phyloP scores from a whole-genome alignment of 768 basidiomycete genomes.

The Agrocybe praecox region DNA sequence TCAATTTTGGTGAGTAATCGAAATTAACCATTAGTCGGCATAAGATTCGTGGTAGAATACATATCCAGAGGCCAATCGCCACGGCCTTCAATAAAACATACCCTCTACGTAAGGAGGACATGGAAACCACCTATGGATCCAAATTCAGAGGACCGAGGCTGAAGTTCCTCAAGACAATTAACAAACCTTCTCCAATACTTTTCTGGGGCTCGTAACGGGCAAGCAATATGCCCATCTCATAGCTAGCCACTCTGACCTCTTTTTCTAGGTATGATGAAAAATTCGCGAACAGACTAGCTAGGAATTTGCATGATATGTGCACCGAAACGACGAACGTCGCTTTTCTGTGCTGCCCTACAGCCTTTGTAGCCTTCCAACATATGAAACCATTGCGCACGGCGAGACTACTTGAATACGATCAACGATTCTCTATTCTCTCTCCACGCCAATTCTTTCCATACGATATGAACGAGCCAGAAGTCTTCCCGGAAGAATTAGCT shows the following conservation, averaged over 20 bases:
- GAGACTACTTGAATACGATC: slow-evolving; percentile 42
- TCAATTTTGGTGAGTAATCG: slow-evolving; percentile 47
- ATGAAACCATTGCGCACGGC: slow-evolving; percentile 32
- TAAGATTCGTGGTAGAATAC: no score
- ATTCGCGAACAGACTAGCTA: slow-evolving; percentile 40
- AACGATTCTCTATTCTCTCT: slow-evolving; percentile 41
- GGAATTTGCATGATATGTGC: slow-evolving; percentile 32
- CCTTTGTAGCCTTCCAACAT: slow-evolving; percentile 50
- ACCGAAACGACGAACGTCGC: slow-evolving; percentile 35
- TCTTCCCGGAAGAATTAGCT: slow-evolving; percentile 33
- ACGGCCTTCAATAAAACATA: no score
- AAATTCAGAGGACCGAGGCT: neutral
- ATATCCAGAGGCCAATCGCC: no score
- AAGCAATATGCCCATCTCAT: slow-evolving; percentile 15
- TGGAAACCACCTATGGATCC: neutral
- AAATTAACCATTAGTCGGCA: neutral
- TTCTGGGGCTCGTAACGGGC: slow-evolving; percentile 4
- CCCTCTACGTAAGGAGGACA: no score
- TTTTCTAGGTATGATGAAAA: slow-evolving; percentile 41
- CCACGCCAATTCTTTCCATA: slow-evolving; percentile 42
- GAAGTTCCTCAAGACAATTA: neutral
- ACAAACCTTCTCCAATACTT: neutral
- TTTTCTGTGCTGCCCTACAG: slow-evolving; percentile 50
- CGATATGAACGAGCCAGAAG: slow-evolving; percentile 45
- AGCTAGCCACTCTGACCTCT: slow-evolving; percentile 11